phyloP scores from a whole-genome alignment of 2,329 filamentous ascomycete genomes.

The Fusarium sp. region DNA sequence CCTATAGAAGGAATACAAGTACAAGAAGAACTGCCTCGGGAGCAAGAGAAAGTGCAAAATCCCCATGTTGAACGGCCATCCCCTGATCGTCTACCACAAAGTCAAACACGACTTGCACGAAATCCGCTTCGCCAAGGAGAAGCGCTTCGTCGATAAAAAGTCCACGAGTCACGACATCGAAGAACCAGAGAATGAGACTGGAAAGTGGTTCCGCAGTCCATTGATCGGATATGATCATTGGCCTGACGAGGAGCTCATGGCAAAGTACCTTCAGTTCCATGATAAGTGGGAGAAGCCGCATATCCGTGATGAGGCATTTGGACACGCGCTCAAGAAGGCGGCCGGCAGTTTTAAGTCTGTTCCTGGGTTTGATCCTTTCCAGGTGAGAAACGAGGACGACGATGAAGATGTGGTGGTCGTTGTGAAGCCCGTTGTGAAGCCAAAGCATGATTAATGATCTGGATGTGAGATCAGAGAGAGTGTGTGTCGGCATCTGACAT shows the following conservation, averaged over 20 bases:
- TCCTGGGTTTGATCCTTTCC: background rate
- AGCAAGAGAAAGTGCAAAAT: background rate
- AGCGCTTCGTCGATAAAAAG: background rate
- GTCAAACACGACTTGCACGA: background rate
- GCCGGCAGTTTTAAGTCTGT: background rate
- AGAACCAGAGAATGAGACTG: background rate
- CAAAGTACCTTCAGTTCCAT: background rate
- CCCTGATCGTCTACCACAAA: background rate
- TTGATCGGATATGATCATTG: background rate
- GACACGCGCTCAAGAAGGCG: background rate
- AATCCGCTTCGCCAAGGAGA: constrained; percentile 1
- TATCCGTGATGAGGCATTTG: background rate
- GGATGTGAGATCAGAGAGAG: background rate
- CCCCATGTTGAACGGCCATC: background rate
- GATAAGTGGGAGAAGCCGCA: background rate
- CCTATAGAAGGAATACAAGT: background rate
- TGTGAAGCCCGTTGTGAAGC: background rate
- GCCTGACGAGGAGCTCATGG: background rate
- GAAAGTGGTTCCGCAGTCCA: background rate
- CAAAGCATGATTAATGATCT: background rate
- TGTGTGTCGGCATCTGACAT: background rate
- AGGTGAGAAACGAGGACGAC: background rate
- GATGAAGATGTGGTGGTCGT: background rate
- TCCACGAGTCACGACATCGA: background rate
- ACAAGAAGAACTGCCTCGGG: background rate